phyloP scores from a whole-genome alignment of 2,329 filamentous ascomycete genomes.

The Xylaria polymorpha region DNA sequence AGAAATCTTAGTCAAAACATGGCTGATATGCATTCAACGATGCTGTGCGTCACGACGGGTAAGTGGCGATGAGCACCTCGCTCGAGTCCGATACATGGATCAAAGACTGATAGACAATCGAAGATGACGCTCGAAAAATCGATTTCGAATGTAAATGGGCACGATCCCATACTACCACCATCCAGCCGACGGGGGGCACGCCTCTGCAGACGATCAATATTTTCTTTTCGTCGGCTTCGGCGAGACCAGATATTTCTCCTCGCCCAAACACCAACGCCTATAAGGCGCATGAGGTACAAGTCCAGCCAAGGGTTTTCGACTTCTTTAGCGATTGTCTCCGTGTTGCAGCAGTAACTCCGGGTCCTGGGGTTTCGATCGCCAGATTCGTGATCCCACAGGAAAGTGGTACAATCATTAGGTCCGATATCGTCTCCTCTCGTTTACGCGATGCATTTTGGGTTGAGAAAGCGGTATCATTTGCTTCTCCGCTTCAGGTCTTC shows the following conservation, averaged over 20 bases:
- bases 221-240: constrained; percentile 34
- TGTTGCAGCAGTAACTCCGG: constrained; percentile 18
- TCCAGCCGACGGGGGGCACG: constrained; percentile 22
- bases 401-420: constrained; percentile 40
- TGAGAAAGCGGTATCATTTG: constrained; percentile 39
- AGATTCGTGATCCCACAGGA: constrained; percentile 43
- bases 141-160: constrained; percentile 38
- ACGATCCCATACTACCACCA: constrained; percentile 20
- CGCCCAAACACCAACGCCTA: background rate
- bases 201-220: constrained; percentile 41
- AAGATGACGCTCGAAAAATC: constrained; percentile 30
- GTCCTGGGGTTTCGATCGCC: constrained; percentile 27
- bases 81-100: background rate
- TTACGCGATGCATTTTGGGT: constrained; percentile 41
- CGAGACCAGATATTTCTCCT: constrained; percentile 7
- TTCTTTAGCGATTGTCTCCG: constrained; percentile 42
- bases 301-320: constrained; percentile 24
- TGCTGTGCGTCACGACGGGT: constrained; percentile 25
- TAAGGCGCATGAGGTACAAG: background rate
- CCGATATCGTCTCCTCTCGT: constrained; percentile 45
- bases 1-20: constrained; percentile 14
- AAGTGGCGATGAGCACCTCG: constrained; percentile 4
- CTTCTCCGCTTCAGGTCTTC: constrained; percentile 40
- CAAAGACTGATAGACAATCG: background rate
- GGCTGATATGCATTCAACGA: constrained; percentile 19